Conservation (phyloP, 257 asterid species). For the Striga asiatica region DNA sequence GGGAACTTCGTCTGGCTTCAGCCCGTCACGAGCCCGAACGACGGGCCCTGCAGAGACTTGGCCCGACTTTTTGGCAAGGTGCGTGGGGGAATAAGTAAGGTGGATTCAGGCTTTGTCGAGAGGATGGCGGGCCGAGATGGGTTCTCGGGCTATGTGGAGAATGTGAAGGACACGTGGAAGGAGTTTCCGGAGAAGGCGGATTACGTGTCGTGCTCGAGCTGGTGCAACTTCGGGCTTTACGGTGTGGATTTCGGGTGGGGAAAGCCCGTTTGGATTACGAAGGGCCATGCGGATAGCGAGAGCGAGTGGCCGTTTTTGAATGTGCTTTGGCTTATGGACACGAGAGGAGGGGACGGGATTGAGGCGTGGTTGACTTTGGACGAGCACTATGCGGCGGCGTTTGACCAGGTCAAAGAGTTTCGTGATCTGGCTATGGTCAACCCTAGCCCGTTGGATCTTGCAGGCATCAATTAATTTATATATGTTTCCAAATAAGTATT, state of each 20-base stretch:
- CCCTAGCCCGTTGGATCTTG: constrained; percentile 26
- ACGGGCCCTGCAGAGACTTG: constrained; percentile 1
- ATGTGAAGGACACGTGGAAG: constrained; percentile 19
- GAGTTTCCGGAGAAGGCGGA: constrained; percentile 17
- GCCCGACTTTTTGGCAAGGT: constrained; percentile 14
- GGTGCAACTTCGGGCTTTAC: constrained; percentile 39
- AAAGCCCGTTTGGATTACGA: constrained; percentile 25
- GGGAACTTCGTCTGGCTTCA: constrained; percentile 32
- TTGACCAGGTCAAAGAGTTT: constrained; percentile 23
- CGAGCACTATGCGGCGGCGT: constrained; percentile 7
- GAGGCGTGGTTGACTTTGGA: constrained; percentile 35
- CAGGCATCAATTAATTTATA: background rate
- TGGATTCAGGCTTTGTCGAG: constrained; percentile 24
- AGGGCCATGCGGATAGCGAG: constrained; percentile 24
- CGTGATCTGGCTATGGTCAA: constrained; percentile 16
- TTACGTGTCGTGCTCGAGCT: constrained; percentile 29
- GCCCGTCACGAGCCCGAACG: constrained; percentile 11
- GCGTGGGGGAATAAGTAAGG: constrained; percentile 13
- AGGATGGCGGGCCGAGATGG: constrained; percentile 26
- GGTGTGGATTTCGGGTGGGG: constrained; percentile 35
- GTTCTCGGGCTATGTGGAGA: constrained; percentile 23
- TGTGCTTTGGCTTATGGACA: constrained; percentile 33
- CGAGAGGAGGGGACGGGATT: constrained; percentile 23
- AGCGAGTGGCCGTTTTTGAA: constrained; percentile 27
- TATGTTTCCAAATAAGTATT: too few relatives aligned